Evolutionary conservation across 495 filamentous ascomycete species (phyloP).

Genomic region (Evernia prunastri): DNA sequence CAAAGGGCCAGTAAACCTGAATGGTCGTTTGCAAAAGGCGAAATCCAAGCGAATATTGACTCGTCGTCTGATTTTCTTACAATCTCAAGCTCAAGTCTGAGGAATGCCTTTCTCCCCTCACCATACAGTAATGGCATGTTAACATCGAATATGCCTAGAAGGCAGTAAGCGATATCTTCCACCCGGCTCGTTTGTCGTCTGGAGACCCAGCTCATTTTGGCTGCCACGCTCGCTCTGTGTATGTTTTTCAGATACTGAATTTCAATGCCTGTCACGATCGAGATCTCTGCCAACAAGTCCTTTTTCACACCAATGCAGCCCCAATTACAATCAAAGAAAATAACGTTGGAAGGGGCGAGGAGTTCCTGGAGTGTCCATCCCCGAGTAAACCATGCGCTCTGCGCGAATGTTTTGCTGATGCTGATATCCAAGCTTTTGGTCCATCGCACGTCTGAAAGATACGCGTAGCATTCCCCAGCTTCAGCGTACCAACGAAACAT

Average conservation of each 20-base stretch:
- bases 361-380: too few species aligned
- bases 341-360: constrained; percentile 28
- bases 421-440: neutral
- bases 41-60: neutral
- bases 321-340: constrained; percentile 34
- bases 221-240: constrained; percentile 16
- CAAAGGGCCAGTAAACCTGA: too few species aligned
- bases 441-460: constrained; percentile 26
- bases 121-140: constrained; percentile 38
- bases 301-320: constrained; percentile 27
- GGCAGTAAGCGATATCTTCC: constrained; percentile 34
- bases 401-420: neutral
- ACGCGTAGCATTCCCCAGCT: constrained; percentile 29
- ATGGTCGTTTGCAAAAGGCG: too few species aligned
- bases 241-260: too few species aligned
- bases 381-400: constrained; percentile 36
- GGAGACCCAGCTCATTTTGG: constrained; percentile 35
- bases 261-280: constrained; percentile 30
- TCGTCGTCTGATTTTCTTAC: neutral
- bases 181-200: constrained; percentile 26
- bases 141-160: constrained; percentile 33
- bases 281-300: constrained; percentile 4
- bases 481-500: constrained; percentile 31
- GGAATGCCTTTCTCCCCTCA: constrained; percentile 32
- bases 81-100: neutral